Percentiles rank a stretch among this genome's conserved stretches.
phyloP scores from a whole-genome alignment of 2,329 filamentous ascomycete species.

The Beauveria bassiana region DNA sequence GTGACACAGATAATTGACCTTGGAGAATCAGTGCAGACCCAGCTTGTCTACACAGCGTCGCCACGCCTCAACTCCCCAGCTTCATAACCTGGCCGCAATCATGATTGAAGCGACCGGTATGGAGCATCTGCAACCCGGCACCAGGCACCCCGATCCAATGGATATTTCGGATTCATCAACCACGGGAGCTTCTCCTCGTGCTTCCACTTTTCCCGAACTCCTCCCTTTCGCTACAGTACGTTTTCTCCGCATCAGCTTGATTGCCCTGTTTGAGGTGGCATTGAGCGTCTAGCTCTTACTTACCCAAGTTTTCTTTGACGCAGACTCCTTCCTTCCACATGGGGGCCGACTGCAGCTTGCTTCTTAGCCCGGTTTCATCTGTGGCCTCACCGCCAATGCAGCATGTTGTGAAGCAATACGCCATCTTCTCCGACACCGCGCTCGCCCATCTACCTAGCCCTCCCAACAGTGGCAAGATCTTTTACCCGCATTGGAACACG shows the following conservation, averaged over 20 bases:
- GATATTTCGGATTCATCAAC: neutral
- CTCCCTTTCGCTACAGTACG: constrained; percentile 4
- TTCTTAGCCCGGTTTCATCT: constrained; percentile 45
- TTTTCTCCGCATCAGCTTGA: neutral
- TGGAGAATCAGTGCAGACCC: neutral
- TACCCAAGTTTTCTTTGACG: neutral
- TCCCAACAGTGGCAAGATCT: constrained; percentile 39
- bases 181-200: neutral
- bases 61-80: neutral
- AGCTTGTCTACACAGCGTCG: neutral
- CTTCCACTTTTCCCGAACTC: constrained; percentile 5
- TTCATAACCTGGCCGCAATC: neutral
- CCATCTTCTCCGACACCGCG: constrained; percentile 27
- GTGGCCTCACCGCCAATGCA: constrained; percentile 40
- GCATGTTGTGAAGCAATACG: constrained; percentile 34
- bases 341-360: constrained; percentile 32
- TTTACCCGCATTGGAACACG: constrained; percentile 29
- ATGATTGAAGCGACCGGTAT: constrained; percentile 3
- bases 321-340: constrained; percentile 26
- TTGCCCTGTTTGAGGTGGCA: neutral
- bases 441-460: constrained; percentile 39
- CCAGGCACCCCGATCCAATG: neutral
- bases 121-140: neutral
- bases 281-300: neutral
- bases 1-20: neutral